Percentiles rank a stretch among this genome's conserved stretches.
phyloP scores from a whole-genome alignment of 805 yeast genomes.

The Candida ascalaphidarum region DNA sequence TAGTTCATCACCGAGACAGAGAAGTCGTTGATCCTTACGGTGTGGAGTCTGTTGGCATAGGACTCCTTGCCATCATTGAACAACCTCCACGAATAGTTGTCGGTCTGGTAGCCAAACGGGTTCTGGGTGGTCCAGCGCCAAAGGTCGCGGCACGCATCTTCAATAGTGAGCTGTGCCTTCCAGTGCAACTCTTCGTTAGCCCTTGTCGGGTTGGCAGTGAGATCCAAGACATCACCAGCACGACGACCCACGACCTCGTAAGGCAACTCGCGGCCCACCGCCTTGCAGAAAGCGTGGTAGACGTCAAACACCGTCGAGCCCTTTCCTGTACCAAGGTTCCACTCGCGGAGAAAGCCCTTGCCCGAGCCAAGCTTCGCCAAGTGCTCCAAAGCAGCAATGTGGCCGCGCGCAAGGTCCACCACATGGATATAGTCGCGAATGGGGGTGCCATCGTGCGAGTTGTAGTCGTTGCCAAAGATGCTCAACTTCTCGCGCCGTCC shows the following conservation, averaged over 20 bases:
- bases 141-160: constrained; percentile 59
- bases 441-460: constrained; percentile 71
- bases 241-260: constrained; percentile 60
- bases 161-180: constrained; percentile 48
- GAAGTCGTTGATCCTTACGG: constrained; percentile 21
- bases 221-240: constrained; percentile 67
- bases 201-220: constrained; percentile 63
- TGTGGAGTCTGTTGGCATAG: constrained; percentile 27
- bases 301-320: constrained; percentile 78
- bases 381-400: constrained; percentile 59
- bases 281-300: constrained; percentile 52
- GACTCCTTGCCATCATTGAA: constrained; percentile 11
- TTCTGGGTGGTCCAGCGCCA: constrained; percentile 73
- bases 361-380: constrained; percentile 23
- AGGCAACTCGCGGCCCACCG: constrained; percentile 57
- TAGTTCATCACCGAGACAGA: constrained; percentile 37
- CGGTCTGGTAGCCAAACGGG: constrained; percentile 49
- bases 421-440: constrained; percentile 79
- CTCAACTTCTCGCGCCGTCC: constrained; percentile 57
- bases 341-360: constrained; percentile 55
- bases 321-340: constrained; percentile 78
- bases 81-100: constrained; percentile 23
- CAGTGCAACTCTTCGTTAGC: constrained; percentile 62
- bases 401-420: constrained; percentile 72
- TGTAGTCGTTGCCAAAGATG: constrained; percentile 69